Evolutionary conservation across 2,329 filamentous ascomycete genomes (phyloP).

Genomic region (Aspergillus vadensis): DNA sequence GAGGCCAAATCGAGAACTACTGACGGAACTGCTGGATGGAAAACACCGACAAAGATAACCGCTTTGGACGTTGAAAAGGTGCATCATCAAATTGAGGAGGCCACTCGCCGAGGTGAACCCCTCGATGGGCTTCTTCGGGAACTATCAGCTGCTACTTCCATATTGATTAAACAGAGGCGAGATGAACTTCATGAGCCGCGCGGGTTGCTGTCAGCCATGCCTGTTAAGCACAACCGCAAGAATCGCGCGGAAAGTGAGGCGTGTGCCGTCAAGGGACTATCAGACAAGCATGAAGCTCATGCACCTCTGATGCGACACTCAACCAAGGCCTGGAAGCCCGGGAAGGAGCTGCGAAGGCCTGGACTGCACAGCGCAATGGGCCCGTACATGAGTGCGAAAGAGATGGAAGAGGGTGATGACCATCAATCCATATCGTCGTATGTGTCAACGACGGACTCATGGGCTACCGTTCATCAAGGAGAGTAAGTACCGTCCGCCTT

Average conservation of each 20-base stretch:
- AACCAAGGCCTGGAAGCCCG: conserved; percentile 22
- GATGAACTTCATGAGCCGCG: not conserved
- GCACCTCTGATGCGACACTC: conserved; percentile 1
- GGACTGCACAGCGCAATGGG: conserved; percentile 1
- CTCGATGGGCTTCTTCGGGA: conserved; percentile 33
- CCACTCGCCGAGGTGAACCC: conserved; percentile 30
- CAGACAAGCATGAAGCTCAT: not conserved
- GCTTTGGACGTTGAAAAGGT: conserved; percentile 28
- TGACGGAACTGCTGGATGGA: conserved; percentile 9
- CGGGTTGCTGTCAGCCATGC: not conserved
- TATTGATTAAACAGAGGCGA: not conserved
- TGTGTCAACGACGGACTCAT: conserved; percentile 26
- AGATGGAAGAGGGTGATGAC: conserved; percentile 17
- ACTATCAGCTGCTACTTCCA: conserved; percentile 24
- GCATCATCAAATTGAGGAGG: conserved; percentile 34
- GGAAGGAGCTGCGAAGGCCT: conserved; percentile 9
- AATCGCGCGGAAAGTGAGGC: not conserved
- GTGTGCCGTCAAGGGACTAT: not conserved
- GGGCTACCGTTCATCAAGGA: conserved; percentile 24
- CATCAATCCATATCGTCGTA: conserved; percentile 19
- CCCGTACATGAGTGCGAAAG: conserved; percentile 9
- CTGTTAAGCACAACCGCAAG: not conserved
- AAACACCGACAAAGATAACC: conserved; percentile 11
- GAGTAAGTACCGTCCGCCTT: conserved; percentile 19
- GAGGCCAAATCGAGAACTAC: not conserved